Conservation (phyloP, 2,329 filamentous ascomycete species). For the Paraphoma chrysanthemicola region DNA sequence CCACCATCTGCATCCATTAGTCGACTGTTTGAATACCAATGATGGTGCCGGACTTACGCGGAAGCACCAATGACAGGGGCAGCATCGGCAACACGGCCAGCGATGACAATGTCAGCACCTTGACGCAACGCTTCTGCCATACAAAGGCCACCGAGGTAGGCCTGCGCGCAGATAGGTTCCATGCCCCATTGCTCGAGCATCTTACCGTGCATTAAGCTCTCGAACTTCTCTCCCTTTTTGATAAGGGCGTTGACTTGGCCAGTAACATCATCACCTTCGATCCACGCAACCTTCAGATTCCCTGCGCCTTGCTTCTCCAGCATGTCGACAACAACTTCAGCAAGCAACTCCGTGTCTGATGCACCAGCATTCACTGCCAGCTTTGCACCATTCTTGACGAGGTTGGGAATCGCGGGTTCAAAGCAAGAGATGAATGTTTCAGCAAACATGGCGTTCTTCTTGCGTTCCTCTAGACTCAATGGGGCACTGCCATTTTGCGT, state of each 20-base stretch:
- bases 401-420: conserved; percentile 28
- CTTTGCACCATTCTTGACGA: conserved; percentile 41
- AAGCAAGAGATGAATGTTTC: conserved; percentile 59
- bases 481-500: conserved; percentile 34
- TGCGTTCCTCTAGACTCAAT: conserved; percentile 47
- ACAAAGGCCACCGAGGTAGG: conserved; percentile 22
- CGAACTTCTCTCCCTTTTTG: conserved; percentile 44
- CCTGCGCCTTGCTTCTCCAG: conserved; percentile 14
- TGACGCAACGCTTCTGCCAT: conserved; percentile 34
- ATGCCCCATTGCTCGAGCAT: conserved; percentile 43
- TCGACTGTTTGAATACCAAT: neutral
- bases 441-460: conserved; percentile 34
- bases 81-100: conserved; percentile 39
- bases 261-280: conserved; percentile 31
- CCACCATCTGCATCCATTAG: conserved; percentile 56
- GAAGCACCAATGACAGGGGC: conserved; percentile 56
- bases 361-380: conserved; percentile 63
- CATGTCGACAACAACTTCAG: conserved; percentile 18
- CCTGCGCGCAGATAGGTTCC: conserved; percentile 27
- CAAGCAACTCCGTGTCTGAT: conserved; percentile 55
- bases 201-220: conserved; percentile 50
- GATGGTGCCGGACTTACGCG: conserved; percentile 27
- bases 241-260: conserved; percentile 42
- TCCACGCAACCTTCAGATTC: conserved; percentile 29
- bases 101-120: conserved; percentile 41